A percentile compares a stretch with the other conserved stretches of the same genome.
Conservation (phyloP, 2,329 filamentous ascomycete species). For the Sphaerostilbella broomeana region DNA sequence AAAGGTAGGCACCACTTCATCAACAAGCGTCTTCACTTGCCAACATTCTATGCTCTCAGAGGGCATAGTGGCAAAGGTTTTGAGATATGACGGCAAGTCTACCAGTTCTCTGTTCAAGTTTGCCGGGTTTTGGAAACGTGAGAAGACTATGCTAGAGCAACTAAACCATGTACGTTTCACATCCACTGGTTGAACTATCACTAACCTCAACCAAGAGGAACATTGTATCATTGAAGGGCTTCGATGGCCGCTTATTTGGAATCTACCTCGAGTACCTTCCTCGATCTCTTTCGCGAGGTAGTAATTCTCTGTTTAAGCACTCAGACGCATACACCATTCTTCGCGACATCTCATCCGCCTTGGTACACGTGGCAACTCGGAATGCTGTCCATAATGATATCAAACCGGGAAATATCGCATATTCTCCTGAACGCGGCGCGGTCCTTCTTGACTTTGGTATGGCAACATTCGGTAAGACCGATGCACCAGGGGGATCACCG, state of each 20-base stretch:
- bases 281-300: neutral
- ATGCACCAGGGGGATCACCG: neutral
- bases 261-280: constrained; percentile 1
- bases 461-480: neutral
- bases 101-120: neutral
- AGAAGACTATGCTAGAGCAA: neutral
- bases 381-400: constrained; percentile 6
- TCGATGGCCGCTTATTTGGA: neutral
- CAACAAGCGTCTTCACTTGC: constrained; percentile 1
- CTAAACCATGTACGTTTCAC: neutral
- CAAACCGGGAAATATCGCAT: constrained; percentile 6
- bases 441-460: constrained; percentile 9
- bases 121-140: neutral
- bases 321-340: neutral
- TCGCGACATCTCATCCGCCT: neutral
- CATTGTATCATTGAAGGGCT: neutral
- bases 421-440: constrained; percentile 10
- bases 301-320: neutral
- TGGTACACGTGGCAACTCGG: neutral
- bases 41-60: neutral
- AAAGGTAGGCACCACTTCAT: neutral
- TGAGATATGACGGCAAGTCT: neutral
- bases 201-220: no score
- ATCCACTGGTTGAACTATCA: no score
- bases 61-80: neutral